A percentile compares a stretch with the other conserved stretches of the same genome.
These are phyloP conservation scores for Ascochyta koolunga DNA, from an alignment of 2,329 filamentous ascomycete genomes.

Conservation along the genomic window DNA sequence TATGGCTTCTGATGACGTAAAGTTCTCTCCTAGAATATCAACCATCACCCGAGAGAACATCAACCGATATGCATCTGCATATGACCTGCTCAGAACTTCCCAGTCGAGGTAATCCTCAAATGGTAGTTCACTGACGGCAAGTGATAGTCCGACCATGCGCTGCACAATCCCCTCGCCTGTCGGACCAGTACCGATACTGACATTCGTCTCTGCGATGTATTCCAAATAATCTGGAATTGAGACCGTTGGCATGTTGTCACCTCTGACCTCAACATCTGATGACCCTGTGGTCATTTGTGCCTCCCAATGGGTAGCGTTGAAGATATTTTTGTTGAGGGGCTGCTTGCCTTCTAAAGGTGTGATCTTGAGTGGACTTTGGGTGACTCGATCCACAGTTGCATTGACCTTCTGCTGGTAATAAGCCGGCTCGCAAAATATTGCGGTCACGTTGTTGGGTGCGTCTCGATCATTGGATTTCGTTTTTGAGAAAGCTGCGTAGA, in stretches of 20 bases:
- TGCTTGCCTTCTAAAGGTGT: slow-evolving; percentile 30
- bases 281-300: slow-evolving; percentile 17
- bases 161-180: neutral
- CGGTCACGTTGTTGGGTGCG: slow-evolving; percentile 23
- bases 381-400: slow-evolving; percentile 44
- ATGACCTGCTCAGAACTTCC: slow-evolving; percentile 39
- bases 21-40: slow-evolving; percentile 32
- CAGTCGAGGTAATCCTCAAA: slow-evolving; percentile 46
- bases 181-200: slow-evolving; percentile 15
- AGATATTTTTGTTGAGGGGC: slow-evolving; percentile 30
- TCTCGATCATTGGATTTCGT: slow-evolving; percentile 22
- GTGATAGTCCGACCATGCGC: slow-evolving; percentile 49
- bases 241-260: slow-evolving; percentile 15
- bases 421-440: slow-evolving; percentile 26
- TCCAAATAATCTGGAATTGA: slow-evolving; percentile 19
- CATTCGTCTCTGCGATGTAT: slow-evolving; percentile 5
- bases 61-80: slow-evolving; percentile 51
- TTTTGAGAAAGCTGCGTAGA: slow-evolving; percentile 25
- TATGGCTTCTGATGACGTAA: slow-evolving; percentile 3
- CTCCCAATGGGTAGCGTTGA: slow-evolving; percentile 52
- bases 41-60: slow-evolving; percentile 49
- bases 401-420: slow-evolving; percentile 57
- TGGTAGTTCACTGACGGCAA: slow-evolving; percentile 34
- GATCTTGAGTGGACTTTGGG: slow-evolving; percentile 4
- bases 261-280: neutral